Conservation (phyloP, 345 rosid species). For the Eucalyptus shirleyi region DNA sequence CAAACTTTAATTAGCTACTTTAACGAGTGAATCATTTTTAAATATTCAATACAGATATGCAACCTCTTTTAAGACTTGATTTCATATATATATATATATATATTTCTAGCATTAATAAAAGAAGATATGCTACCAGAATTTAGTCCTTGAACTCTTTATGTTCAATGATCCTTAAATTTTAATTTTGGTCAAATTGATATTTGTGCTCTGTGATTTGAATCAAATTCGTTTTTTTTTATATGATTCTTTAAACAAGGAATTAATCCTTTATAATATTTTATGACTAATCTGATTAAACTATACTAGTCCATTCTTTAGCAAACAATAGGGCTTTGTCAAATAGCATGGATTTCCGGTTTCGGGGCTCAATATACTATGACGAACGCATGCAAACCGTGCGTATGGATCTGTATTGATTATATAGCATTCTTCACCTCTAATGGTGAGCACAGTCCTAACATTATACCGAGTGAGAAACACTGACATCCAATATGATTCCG, state of each 20-base stretch:
- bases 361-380: too few species aligned
- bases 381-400: too few species aligned
- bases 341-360: too few species aligned
- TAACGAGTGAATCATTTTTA: background rate
- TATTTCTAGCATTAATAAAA: background rate
- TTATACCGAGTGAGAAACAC: too few species aligned
- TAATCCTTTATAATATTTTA: background rate
- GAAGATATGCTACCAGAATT: background rate
- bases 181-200: background rate
- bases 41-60: too few species aligned
- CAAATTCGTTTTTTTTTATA: background rate
- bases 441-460: too few species aligned
- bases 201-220: background rate
- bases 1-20: too few species aligned
- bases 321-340: too few species aligned
- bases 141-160: background rate
- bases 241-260: background rate
- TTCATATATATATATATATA: background rate
- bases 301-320: background rate
- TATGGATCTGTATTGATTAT: too few species aligned
- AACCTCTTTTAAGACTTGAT: background rate
- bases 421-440: background rate
- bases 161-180: too few species aligned
- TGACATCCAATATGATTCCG: too few species aligned
- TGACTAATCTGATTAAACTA: background rate